Base-by-base conservation (phyloP, 345 rosid species). In the Lumnitzera racemosa region DNA sequence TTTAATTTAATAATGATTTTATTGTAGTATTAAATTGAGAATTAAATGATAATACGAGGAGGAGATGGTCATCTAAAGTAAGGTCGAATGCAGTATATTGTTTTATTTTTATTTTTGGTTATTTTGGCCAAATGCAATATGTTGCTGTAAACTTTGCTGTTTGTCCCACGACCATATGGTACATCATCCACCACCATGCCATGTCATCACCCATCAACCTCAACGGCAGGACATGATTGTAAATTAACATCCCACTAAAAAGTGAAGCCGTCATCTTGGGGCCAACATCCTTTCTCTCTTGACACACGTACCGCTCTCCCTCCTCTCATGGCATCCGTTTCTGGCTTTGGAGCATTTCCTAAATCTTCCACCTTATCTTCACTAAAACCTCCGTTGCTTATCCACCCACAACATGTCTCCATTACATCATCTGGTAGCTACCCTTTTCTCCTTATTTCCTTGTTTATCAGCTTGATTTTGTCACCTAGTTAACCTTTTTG, bases 281-380 rank as follows among this genome's bases (percentile, higher is more conserved):
- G 83, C 77, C 75, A 49, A 61, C 43, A 60, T 7, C 43, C 0
- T 24, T 13, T 11, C 48, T 24, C 3, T 23, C 17, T 16, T 24
- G 54, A 8, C 4, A 11, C 57, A 52, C 14, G n/a, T 1, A 31
- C 60, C 59, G 24, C 27, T 57, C 70, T 47, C 59, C 24, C 63
- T n/a, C 46, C 54, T 24, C 47, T 51, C 55, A 86, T 89, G 96
- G 89, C 86, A 66, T 81, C 83, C 25, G 63, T 83, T 75, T 75
- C 83, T 20, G 78, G 82, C 11, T 50, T 70, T 46, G 74, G 64
- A 14, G 63, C 64, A 64, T 65, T 72, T 4, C 72, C 70, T 15
- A 58, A 53, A 53, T 59, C 67, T 31, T 20, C 54, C 52, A 15
- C 62, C 61, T 69, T 53, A 11, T 64, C 70, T 58, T 2, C 74